Evolutionary conservation across 1,284 basidiomycete species (phyloP), one percentile per base, ranked within the genome.

Genomic region (Ustilago shanxiensis): DNA sequence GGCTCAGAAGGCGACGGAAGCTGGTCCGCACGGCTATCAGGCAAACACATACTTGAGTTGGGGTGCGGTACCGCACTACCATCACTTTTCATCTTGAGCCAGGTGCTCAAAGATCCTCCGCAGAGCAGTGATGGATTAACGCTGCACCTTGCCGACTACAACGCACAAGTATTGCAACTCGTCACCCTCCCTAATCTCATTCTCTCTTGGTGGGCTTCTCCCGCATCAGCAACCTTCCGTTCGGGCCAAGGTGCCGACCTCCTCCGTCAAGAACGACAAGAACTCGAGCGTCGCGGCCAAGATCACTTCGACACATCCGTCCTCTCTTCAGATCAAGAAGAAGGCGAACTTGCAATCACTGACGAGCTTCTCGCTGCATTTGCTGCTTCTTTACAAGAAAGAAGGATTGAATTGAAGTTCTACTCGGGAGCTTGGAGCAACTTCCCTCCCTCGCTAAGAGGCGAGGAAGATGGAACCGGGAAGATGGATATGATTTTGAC

Each of bases 141-240:
- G 4, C 82, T 98, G n/a, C 92, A 95, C 79, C 87, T 98, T 3
- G 95, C 98, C 88, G 96, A 99, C 86, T 99, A 95, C 88, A 99
- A 98, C 74, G 73, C 78, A 4, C 80, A 93, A 16, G 94, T 95
- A 1, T 87, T 98, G 0, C 90, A 92, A 54, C 90, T 96, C 2
- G 92, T 94, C 31, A 77, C 75, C 6, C 71, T 77, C 5, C 95
- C 96, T 0, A 99, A 98, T 84, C 87, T 98, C 41, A 86, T 98
- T 22, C 89, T 98, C 16, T 88, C 92, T 28, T 96, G 82, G 83
- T 83, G 79, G 68, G 77, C 79, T 41, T 79, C 77, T 0, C 31
- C 45, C 22, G 71, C 75, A 3, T 39, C 77, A 2, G n/a, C 57
- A 13, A 18, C 33, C 13, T 79, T 63, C 47, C 63, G 71, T 22